Conservation (phyloP, 1,139 yeast genomes). For the Geotrichum citri-aurantii region DNA sequence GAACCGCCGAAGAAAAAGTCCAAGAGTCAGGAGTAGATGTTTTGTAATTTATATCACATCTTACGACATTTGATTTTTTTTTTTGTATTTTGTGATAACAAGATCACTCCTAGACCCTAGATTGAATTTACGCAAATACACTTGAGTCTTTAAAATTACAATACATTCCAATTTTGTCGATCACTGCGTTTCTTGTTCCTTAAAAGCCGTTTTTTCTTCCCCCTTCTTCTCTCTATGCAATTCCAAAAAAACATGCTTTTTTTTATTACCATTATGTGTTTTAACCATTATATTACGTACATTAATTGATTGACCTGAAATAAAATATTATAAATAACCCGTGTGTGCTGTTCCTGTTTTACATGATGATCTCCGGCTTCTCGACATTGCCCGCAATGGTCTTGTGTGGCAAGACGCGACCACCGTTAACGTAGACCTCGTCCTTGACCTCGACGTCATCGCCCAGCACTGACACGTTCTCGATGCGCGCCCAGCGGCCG, state of each 20-base stretch:
- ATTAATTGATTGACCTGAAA: background rate
- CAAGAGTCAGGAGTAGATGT: constrained; percentile 18
- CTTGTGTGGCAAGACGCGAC: constrained; percentile 98
- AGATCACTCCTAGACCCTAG: no score
- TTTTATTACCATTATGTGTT: background rate
- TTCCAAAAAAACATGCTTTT: background rate
- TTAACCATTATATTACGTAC: no score
- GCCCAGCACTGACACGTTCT: constrained; percentile 96
- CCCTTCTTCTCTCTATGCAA: no score
- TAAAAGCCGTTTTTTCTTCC: no score
- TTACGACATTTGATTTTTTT: background rate
- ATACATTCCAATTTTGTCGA: no score
- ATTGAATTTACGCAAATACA: no score
- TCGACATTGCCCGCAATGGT: constrained; percentile 94
- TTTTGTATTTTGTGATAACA: background rate
- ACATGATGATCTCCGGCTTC: constrained; percentile 97
- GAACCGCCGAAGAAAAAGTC: constrained; percentile 21
- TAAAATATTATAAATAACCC: background rate
- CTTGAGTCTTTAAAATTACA: no score
- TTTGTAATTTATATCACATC: no score
- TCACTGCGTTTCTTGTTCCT: no score
- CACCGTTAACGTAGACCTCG: constrained; percentile 98
- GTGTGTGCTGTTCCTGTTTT: constrained; percentile 14
- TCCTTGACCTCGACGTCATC: constrained; percentile 98
- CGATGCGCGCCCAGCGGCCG: constrained; percentile 99